phyloP scores from a whole-genome alignment of 176 grass and related monocot genomes.

The Rhynchospora tenuis region DNA sequence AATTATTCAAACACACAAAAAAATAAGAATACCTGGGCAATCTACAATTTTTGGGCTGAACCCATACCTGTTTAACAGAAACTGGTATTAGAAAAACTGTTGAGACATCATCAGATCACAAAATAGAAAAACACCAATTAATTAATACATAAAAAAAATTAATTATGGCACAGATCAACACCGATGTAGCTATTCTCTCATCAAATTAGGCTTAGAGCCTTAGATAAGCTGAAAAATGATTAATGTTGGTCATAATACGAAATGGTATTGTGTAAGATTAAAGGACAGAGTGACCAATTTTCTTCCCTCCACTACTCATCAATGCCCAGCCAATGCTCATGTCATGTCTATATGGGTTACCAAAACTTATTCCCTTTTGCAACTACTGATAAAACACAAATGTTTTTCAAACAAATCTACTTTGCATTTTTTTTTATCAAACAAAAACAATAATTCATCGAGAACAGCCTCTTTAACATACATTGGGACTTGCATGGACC shows the following conservation, averaged over 20 bases:
- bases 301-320: background rate
- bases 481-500: background rate
- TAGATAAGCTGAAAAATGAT: background rate
- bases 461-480: constrained; percentile 3
- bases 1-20: background rate
- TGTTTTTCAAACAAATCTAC: background rate
- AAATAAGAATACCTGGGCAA: constrained; percentile 45
- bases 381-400: constrained; percentile 1
- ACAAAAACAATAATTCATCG: background rate
- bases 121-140: constrained; percentile 3
- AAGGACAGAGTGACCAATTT: background rate
- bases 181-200: background rate
- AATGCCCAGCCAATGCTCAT: background rate
- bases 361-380: background rate
- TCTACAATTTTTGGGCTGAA: constrained; percentile 96
- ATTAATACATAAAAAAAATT: constrained; percentile 6
- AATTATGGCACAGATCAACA: background rate
- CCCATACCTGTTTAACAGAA: constrained; percentile 50
- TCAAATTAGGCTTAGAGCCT: background rate
- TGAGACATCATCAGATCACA: constrained; percentile 2
- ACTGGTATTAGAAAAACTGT: constrained; percentile 3
- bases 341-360: background rate
- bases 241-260: background rate
- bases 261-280: background rate
- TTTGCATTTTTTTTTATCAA: background rate